phyloP scores from a whole-genome alignment of 495 filamentous ascomycete species.

The Parmelia sp. region DNA sequence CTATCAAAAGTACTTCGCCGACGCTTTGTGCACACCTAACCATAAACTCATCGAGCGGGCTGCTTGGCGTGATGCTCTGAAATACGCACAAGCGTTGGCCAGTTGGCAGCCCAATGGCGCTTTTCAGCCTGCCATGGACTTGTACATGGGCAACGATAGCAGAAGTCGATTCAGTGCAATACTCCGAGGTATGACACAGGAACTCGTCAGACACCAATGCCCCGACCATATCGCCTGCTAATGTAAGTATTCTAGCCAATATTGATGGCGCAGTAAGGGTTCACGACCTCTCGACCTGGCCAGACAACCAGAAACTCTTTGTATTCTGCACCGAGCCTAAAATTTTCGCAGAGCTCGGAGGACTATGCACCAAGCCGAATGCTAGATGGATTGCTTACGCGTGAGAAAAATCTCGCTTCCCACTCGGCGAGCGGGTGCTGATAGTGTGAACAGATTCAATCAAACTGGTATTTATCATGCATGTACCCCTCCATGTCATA shows the following conservation, averaged over 20 bases:
- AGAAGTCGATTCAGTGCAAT: background rate
- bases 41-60: background rate
- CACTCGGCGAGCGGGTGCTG: background rate
- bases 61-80: background rate
- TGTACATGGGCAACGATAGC: constrained; percentile 11
- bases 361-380: background rate
- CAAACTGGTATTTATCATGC: background rate
- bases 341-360: background rate
- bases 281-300: constrained; percentile 1
- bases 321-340: background rate
- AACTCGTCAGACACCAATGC: background rate
- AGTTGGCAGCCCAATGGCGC: background rate
- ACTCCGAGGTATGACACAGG: background rate
- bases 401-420: background rate
- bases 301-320: background rate
- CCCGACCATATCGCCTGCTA: background rate
- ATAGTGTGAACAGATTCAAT: background rate
- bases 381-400: background rate
- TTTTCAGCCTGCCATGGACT: constrained; percentile 10
- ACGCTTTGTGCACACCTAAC: background rate
- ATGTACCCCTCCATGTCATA: background rate
- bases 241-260: background rate
- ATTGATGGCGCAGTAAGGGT: constrained; percentile 1
- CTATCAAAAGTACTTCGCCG: background rate
- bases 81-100: constrained; percentile 2